These are phyloP conservation scores for Coemansia reversa DNA, from an alignment of 192 early-diverging fungal genomes.

Conservation along the genomic window DNA sequence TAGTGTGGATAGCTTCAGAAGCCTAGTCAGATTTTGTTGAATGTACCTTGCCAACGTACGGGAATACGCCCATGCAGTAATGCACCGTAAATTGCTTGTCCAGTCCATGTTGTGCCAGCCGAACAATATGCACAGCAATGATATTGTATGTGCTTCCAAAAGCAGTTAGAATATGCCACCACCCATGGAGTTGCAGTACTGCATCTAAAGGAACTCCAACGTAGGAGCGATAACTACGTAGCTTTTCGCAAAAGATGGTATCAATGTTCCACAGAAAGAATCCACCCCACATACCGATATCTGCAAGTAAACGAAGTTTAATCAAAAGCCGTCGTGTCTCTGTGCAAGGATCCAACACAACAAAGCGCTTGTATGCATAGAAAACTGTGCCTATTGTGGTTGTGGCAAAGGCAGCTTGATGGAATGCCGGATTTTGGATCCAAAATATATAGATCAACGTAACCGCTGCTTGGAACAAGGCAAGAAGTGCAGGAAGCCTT, in stretches of 20 bases:
- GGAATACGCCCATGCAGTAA: conserved; percentile 33
- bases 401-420: conserved; percentile 56
- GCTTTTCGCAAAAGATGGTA: conserved; percentile 60
- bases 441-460: conserved; percentile 59
- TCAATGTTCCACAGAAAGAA: conserved; percentile 75
- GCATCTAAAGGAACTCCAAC: conserved; percentile 56
- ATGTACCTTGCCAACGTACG: conserved; percentile 16
- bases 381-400: conserved; percentile 19
- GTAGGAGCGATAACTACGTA: conserved; percentile 51
- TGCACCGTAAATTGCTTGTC: conserved; percentile 37
- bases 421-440: conserved; percentile 63
- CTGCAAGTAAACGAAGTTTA: conserved; percentile 24
- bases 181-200: conserved; percentile 60
- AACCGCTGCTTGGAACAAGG: conserved; percentile 42
- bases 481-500: conserved; percentile 42
- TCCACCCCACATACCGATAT: conserved; percentile 43
- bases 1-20: background rate
- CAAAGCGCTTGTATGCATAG: conserved; percentile 28
- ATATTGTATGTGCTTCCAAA: conserved; percentile 48
- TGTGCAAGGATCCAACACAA: conserved; percentile 17
- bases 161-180: conserved; percentile 61
- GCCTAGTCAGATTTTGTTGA: background rate
- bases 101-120: conserved; percentile 38
- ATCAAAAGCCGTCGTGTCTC: conserved; percentile 24
- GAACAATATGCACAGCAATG: conserved; percentile 46